A percentile compares a stretch with the other conserved stretches of the same genome.
Evolutionary conservation across 1,284 basidiomycete species (phyloP).

Genomic region (Somion occarium): DNA sequence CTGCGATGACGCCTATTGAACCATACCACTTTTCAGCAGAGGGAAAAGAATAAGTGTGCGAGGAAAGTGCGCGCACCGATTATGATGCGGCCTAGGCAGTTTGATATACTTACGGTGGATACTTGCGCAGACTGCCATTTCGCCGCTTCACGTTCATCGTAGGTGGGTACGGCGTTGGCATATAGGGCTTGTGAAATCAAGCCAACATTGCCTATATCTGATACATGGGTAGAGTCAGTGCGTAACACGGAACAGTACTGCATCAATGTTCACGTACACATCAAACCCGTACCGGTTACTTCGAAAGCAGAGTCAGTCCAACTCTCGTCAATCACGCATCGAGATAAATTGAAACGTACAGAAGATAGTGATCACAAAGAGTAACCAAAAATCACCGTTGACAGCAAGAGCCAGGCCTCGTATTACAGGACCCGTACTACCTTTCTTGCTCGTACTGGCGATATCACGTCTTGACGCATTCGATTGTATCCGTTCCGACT

Average conservation of each 20-base stretch:
- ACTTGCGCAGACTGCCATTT: constrained; percentile 86
- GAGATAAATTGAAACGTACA: constrained; percentile 39
- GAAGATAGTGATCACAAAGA: constrained; percentile 69
- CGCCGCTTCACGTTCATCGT: constrained; percentile 62
- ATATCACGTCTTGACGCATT: not conserved
- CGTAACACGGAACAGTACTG: not conserved
- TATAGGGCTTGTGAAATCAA: constrained; percentile 85
- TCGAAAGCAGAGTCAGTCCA: not conserved
- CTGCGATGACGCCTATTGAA: constrained; percentile 61
- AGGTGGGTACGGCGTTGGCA: constrained; percentile 56
- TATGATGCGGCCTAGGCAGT: constrained; percentile 75
- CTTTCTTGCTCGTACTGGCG: too few species aligned
- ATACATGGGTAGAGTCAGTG: not conserved
- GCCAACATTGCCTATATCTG: constrained; percentile 95
- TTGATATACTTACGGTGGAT: constrained; percentile 79
- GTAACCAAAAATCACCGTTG: constrained; percentile 68
- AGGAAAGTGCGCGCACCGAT: constrained; percentile 53
- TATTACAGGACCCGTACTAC: not conserved
- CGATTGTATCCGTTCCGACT: not conserved
- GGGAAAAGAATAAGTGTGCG: not conserved
- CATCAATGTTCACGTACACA: constrained; percentile 57
- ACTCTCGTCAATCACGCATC: too few species aligned
- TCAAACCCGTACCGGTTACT: constrained; percentile 87
- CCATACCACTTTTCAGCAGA: not conserved
- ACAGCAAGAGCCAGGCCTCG: constrained; percentile 40